phyloP scores from a whole-genome alignment of 345 rosid species.

The Ceriops tagal region DNA sequence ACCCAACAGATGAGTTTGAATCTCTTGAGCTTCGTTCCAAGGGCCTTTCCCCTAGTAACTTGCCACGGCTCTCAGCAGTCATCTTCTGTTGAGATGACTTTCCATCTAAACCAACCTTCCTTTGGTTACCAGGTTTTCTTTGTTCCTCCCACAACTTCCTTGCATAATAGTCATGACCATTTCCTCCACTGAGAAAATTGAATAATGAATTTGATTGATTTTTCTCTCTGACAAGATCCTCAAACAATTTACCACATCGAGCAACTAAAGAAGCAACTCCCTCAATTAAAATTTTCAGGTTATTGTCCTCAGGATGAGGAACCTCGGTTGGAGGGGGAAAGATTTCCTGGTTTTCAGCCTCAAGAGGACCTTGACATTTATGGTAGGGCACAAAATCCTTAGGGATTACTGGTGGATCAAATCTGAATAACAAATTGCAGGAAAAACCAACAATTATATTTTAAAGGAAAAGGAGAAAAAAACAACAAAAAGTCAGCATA shows the following conservation, averaged over 20 bases:
- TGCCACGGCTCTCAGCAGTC: conserved; percentile 88
- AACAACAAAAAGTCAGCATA: too few relatives aligned
- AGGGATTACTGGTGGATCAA: conserved; percentile 75
- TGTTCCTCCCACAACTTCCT: conserved; percentile 89
- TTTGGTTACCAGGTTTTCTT: conserved; percentile 57
- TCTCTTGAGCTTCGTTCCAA: conserved; percentile 63
- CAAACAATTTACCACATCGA: conserved; percentile 87
- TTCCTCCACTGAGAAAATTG: conserved; percentile 85
- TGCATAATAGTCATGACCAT: conserved; percentile 71
- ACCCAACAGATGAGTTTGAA: conserved; percentile 34
- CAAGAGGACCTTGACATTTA: conserved; percentile 60
- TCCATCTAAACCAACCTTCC: conserved; percentile 46
- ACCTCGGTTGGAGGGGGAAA: conserved; percentile 65
- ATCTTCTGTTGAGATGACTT: conserved; percentile 56
- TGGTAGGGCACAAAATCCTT: conserved; percentile 76
- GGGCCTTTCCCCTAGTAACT: conserved; percentile 83
- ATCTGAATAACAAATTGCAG: conserved; percentile 42
- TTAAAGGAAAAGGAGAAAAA: background rate
- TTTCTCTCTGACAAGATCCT: conserved; percentile 95
- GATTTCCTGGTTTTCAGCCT: conserved; percentile 39
- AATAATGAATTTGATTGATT: conserved; percentile 78
- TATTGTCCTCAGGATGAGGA: conserved; percentile 72
- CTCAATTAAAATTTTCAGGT: conserved; percentile 70
- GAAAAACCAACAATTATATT: background rate
- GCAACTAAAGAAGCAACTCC: conserved; percentile 94